phyloP scores from a whole-genome alignment of 768 basidiomycete species.

The Xerocomus brunneocitrinus region DNA sequence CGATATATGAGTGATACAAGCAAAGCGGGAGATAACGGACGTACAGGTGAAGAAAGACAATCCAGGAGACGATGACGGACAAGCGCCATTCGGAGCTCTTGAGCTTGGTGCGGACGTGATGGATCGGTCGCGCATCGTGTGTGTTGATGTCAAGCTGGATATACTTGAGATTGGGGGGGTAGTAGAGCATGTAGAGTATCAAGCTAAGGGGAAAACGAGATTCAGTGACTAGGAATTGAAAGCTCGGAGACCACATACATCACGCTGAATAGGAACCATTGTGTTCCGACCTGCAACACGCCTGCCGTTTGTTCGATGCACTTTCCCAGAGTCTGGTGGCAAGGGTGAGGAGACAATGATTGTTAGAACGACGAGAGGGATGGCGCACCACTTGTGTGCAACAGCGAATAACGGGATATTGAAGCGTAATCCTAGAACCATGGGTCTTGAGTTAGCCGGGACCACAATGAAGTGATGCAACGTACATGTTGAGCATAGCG shows the following conservation, averaged over 20 bases:
- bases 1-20: neutral
- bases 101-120: slow-evolving; percentile 42
- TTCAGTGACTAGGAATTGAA: neutral
- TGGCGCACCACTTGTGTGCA: slow-evolving; percentile 69
- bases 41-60: slow-evolving; percentile 70
- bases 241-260: slow-evolving; percentile 53
- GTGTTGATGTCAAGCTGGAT: slow-evolving; percentile 39
- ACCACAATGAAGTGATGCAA: neutral
- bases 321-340: slow-evolving; percentile 52
- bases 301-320: slow-evolving; percentile 83
- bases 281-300: slow-evolving; percentile 72
- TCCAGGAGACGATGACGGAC: slow-evolving; percentile 72
- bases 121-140: slow-evolving; percentile 39
- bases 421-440: slow-evolving; percentile 65
- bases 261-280: slow-evolving; percentile 80
- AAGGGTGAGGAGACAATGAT: neutral
- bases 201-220: slow-evolving; percentile 46
- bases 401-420: slow-evolving; percentile 78
- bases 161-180: slow-evolving; percentile 81
- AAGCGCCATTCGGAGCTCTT: slow-evolving; percentile 70
- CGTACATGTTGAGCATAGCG: slow-evolving; percentile 80
- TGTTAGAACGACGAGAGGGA: neutral
- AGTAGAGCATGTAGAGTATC: slow-evolving; percentile 89
- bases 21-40: slow-evolving; percentile 20
- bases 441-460: neutral